Percentiles rank a stretch among this genome's conserved stretches.
Conservation (phyloP, 2,329 filamentous ascomycete species). For the Fusarium falciforme region DNA sequence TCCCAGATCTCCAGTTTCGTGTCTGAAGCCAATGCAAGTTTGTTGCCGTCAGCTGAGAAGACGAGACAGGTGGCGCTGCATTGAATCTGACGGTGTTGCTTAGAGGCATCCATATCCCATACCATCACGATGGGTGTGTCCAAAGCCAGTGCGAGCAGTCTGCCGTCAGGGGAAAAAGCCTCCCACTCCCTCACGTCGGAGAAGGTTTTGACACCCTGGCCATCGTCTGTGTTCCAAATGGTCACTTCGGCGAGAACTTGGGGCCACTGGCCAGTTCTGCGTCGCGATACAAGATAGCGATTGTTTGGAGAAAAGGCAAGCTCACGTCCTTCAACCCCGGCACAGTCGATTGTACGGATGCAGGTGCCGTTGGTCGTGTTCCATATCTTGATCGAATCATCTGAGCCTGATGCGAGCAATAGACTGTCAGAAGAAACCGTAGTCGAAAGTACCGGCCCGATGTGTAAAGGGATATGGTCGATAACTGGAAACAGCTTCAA, state of each 20-base stretch:
- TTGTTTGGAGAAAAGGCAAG: background rate
- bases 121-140: background rate
- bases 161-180: background rate
- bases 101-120: background rate
- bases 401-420: background rate
- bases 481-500: background rate
- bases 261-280: too few species aligned
- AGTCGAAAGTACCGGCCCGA: background rate
- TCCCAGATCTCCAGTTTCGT: background rate
- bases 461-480: background rate
- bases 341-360: background rate
- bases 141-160: background rate
- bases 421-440: background rate
- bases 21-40: background rate
- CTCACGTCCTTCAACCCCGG: fast-evolving
- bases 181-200: background rate
- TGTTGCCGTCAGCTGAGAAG: background rate
- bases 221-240: background rate
- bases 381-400: background rate
- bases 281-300: background rate
- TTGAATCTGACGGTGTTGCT: background rate
- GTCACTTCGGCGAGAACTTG: too few species aligned
- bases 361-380: background rate
- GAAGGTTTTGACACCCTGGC: background rate
- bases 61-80: background rate